A percentile compares a stretch with the other conserved stretches of the same genome.
Evolutionary conservation across 2,329 filamentous ascomycete genomes (phyloP).

Genomic region (Fonsecaea nubica): DNA sequence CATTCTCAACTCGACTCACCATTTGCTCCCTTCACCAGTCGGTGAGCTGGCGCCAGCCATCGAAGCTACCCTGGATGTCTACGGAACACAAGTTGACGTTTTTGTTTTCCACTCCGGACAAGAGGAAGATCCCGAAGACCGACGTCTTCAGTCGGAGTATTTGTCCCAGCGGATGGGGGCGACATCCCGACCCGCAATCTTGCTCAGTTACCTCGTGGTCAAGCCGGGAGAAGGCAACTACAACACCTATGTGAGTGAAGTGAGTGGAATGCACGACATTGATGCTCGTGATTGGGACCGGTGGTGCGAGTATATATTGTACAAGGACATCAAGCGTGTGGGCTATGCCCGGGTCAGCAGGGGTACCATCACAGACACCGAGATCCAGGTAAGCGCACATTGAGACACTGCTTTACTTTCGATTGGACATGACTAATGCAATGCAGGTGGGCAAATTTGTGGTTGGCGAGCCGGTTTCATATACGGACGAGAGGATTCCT

Average conservation of each 20-base stretch:
- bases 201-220: constrained; percentile 91
- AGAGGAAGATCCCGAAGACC: constrained; percentile 92
- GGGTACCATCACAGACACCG: constrained; percentile 93
- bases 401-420: background rate
- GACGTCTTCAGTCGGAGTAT: constrained; percentile 84
- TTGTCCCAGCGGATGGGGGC: constrained; percentile 86
- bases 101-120: constrained; percentile 99
- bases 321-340: constrained; percentile 82
- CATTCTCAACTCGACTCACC: constrained; percentile 95
- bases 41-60: constrained; percentile 96
- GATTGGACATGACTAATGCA: constrained; percentile 31
- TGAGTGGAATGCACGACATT: constrained; percentile 92
- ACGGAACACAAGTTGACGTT: constrained; percentile 86
- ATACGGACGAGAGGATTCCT: constrained; percentile 67
- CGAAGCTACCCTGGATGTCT: constrained; percentile 92
- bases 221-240: constrained; percentile 93
- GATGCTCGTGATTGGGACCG: constrained; percentile 92
- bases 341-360: constrained; percentile 90
- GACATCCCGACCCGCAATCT: constrained; percentile 77
- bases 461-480: constrained; percentile 72
- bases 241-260: constrained; percentile 87
- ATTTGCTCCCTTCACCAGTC: constrained; percentile 89
- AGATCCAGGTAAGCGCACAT: constrained; percentile 73
- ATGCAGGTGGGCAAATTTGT: constrained; percentile 83
- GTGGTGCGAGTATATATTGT: constrained; percentile 99